Evolutionary conservation across 768 basidiomycete genomes (phyloP).

Genomic region (Scleroderma citrinum): DNA sequence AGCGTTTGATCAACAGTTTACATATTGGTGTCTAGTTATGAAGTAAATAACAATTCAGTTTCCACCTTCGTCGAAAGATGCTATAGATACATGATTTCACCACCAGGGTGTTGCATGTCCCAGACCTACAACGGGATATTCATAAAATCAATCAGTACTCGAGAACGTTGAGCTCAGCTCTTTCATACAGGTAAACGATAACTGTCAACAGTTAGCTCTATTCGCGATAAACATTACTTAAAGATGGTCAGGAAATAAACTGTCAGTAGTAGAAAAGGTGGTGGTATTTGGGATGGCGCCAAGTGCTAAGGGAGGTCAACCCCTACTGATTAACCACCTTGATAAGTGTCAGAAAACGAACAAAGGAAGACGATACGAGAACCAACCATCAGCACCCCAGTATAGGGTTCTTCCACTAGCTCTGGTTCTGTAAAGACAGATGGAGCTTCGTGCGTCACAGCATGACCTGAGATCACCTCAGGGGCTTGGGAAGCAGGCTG

Average conservation of each 20-base stretch:
- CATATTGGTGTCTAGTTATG: too few species aligned
- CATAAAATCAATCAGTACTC: background rate
- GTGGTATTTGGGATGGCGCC: background rate
- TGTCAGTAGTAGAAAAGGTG: background rate
- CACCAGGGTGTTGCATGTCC: conserved; percentile 1
- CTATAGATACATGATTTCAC: conserved; percentile 11
- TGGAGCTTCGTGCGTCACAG: background rate
- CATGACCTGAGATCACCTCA: background rate
- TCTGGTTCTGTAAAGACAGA: conserved; percentile 2
- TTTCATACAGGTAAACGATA: conserved; percentile 1
- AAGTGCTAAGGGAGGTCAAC: conserved; percentile 10
- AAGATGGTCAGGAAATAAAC: conserved; percentile 1
- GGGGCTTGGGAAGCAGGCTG: background rate
- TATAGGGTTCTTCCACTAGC: background rate
- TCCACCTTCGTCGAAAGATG: background rate
- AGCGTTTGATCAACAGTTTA: too few species aligned
- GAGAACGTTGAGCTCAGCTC: background rate
- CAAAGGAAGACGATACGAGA: background rate
- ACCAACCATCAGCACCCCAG: conserved; percentile 8
- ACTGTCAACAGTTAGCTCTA: conserved; percentile 13
- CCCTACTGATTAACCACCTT: conserved; percentile 4
- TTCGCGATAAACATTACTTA: background rate
- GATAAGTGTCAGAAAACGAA: background rate
- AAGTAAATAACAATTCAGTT: too few species aligned
- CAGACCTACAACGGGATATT: conserved; percentile 3